Evolutionary conservation across 768 basidiomycete genomes (phyloP).

Genomic region (Auricularia cornea): DNA sequence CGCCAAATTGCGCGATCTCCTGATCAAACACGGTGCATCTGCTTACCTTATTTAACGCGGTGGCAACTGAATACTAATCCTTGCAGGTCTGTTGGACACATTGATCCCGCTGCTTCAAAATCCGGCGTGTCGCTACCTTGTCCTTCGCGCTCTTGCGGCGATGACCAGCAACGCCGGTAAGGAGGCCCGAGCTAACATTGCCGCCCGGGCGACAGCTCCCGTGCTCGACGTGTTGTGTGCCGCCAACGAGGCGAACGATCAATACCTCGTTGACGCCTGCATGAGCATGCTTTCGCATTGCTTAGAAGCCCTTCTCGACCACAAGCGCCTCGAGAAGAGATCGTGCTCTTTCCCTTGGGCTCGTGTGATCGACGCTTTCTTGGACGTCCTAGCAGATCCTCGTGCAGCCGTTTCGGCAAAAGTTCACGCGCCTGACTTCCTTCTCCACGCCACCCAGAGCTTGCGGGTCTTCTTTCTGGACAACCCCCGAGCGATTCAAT

Average conservation of each 20-base stretch:
- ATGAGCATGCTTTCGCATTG: constrained; percentile 48
- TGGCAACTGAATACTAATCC: background rate
- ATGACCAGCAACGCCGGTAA: constrained; percentile 55
- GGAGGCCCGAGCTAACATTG: constrained; percentile 42
- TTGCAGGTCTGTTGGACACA: constrained; percentile 46
- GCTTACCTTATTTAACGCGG: background rate
- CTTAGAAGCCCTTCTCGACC: constrained; percentile 26
- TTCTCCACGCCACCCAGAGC: constrained; percentile 36
- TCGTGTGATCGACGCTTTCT: constrained; percentile 34
- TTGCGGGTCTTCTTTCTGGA: constrained; percentile 37
- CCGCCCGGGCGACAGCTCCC: constrained; percentile 29
- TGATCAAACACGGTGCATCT: constrained; percentile 45
- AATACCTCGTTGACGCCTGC: constrained; percentile 39
- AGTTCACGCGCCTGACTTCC: constrained; percentile 43
- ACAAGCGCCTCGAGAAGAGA: constrained; percentile 30
- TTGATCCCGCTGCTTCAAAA: constrained; percentile 46
- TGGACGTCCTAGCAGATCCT: constrained; percentile 38
- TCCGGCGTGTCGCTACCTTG: constrained; percentile 41
- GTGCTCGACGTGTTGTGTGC: constrained; percentile 41
- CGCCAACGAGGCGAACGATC: constrained; percentile 49
- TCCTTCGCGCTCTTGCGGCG: constrained; percentile 46
- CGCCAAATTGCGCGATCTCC: constrained; percentile 48
- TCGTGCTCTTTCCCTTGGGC: constrained; percentile 24
- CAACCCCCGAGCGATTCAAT: constrained; percentile 35
- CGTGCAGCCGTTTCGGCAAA: constrained; percentile 33